A percentile compares a stretch with the other conserved stretches of the same genome.
Conservation (phyloP, 306 rosid genomes). For the Lathyrus tuberosus region DNA sequence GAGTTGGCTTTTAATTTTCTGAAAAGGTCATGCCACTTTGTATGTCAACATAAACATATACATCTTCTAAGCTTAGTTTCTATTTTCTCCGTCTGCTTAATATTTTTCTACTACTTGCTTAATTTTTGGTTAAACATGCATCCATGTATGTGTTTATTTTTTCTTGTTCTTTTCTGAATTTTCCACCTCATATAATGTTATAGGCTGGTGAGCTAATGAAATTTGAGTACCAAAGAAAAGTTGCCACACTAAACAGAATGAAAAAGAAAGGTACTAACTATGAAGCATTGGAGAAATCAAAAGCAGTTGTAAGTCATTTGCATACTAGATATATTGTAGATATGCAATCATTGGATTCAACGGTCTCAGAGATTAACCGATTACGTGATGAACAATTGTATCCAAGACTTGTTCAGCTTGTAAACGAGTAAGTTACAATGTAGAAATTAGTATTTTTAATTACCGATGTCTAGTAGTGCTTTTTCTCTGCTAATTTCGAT, state of each 20-base stretch:
- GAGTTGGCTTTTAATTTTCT: constrained; percentile 84
- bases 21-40: too few relatives aligned
- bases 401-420: constrained; percentile 87
- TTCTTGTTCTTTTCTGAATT: constrained; percentile 10
- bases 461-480: constrained; percentile 45
- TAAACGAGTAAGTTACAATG: constrained; percentile 69
- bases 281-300: constrained; percentile 85
- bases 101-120: constrained; percentile 18
- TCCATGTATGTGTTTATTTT: background rate
- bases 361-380: constrained; percentile 86
- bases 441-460: constrained; percentile 27
- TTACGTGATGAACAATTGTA: constrained; percentile 83
- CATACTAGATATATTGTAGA: constrained; percentile 98
- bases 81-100: constrained; percentile 2
- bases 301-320: constrained; percentile 90
- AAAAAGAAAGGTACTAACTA: constrained; percentile 69
- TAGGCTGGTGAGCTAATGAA: constrained; percentile 98
- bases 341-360: constrained; percentile 99
- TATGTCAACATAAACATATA: too few relatives aligned
- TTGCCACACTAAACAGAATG: constrained; percentile 67
- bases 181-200: constrained; percentile 40
- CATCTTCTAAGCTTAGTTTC: constrained; percentile 83
- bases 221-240: constrained; percentile 84
- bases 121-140: background rate
- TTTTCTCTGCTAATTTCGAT: constrained; percentile 62